phyloP scores from a whole-genome alignment of 192 early-diverging fungal genomes.

The Polychytrium aggregatum region DNA sequence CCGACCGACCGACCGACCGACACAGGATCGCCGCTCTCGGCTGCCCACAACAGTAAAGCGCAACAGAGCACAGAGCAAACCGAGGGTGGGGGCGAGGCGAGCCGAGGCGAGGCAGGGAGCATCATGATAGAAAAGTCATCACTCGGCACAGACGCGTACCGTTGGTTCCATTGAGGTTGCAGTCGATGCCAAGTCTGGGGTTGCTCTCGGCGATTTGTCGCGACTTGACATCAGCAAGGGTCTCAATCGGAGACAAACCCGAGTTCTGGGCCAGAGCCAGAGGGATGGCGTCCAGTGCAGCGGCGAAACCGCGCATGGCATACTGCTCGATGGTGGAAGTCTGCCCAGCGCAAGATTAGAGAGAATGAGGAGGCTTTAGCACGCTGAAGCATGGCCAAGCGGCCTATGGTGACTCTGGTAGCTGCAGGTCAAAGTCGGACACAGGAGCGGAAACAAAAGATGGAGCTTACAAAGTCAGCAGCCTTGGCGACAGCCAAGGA shows the following conservation, averaged over 20 bases:
- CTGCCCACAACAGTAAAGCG: constrained; percentile 1
- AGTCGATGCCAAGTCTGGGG: constrained; percentile 88
- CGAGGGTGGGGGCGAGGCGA: too few relatives aligned
- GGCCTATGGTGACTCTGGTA: too few relatives aligned
- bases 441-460: too few relatives aligned
- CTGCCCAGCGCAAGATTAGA: constrained; percentile 12
- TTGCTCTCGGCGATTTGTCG: constrained; percentile 82
- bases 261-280: constrained; percentile 94
- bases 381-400: too few relatives aligned
- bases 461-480: constrained; percentile 70
- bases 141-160: constrained; percentile 21
- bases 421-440: too few relatives aligned
- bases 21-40: too few relatives aligned
- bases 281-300: constrained; percentile 90
- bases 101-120: too few relatives aligned
- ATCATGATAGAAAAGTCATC: too few relatives aligned
- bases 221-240: constrained; percentile 89
- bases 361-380: too few relatives aligned
- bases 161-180: constrained; percentile 82
- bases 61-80: background rate
- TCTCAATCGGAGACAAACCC: constrained; percentile 92
- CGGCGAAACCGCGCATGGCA: constrained; percentile 97
- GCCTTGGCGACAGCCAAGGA: constrained; percentile 86
- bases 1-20: too few relatives aligned
- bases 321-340: constrained; percentile 94